These are phyloP conservation scores for Kingdonia uniflora DNA, from an alignment of 164 flowering plant genomes.

Conservation along the genomic window DNA sequence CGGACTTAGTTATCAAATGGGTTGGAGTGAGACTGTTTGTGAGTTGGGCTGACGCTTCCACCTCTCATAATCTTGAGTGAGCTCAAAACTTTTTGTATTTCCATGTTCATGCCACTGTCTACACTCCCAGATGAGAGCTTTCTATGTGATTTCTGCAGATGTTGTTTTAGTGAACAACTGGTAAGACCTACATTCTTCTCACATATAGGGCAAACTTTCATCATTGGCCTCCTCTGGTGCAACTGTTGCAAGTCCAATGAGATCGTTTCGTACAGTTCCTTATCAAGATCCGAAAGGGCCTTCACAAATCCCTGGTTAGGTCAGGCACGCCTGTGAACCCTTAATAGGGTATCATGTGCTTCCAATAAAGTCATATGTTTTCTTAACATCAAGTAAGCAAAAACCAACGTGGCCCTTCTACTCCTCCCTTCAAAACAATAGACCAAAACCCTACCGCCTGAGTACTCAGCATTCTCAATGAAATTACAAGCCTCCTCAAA, in stretches of 20 bases:
- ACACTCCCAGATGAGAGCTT: slow-evolving; percentile 90
- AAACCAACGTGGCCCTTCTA: slow-evolving; percentile 88
- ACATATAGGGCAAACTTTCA: slow-evolving; percentile 93
- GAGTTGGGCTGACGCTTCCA: slow-evolving; percentile 62
- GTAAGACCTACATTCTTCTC: slow-evolving; percentile 92
- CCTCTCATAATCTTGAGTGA: slow-evolving; percentile 59
- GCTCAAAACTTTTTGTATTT: slow-evolving; percentile 76
- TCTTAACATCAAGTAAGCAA: slow-evolving; percentile 82
- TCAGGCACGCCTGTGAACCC: too few relatives aligned
- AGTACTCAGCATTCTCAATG: slow-evolving; percentile 58
- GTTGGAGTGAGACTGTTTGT: slow-evolving; percentile 25
- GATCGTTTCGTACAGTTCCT: slow-evolving; percentile 64
- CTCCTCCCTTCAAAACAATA: slow-evolving; percentile 98
- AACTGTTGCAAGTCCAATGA: slow-evolving; percentile 98
- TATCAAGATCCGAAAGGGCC: slow-evolving; percentile 61
- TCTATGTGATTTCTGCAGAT: slow-evolving; percentile 86
- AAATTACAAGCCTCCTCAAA: slow-evolving; percentile 76
- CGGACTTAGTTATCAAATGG: too few relatives aligned
- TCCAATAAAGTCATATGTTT: slow-evolving; percentile 63
- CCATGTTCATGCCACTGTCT: slow-evolving; percentile 97
- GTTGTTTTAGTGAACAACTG: slow-evolving; percentile 90
- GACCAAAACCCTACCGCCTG: slow-evolving; percentile 72
- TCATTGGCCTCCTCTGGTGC: slow-evolving; percentile 73
- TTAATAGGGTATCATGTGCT: slow-evolving; percentile 84
- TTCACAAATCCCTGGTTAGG: slow-evolving; percentile 95